Evolutionary conservation across 2,329 filamentous ascomycete genomes (phyloP), one percentile per base, ranked within the genome.

Genomic region (Aurifilum marmelostoma): DNA sequence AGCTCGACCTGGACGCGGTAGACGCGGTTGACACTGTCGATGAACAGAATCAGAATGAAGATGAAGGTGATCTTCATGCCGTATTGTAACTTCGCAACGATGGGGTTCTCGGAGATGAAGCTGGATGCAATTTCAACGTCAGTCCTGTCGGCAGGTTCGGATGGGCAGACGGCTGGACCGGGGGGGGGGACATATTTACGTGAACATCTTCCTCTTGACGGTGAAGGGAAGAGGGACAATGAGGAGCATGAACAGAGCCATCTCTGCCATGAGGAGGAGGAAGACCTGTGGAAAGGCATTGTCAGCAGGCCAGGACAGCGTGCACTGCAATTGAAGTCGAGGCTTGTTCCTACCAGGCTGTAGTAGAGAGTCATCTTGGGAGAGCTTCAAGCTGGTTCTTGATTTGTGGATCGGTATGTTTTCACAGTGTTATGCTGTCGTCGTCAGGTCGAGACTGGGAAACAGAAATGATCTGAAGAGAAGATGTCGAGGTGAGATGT

Each of bases 51-150:
- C 69, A 98, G 86, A 77, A 99, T 98, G 84, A 99, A 99, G 79
- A 99, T 95, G 79, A 99, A 99, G 2, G 94, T 97, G 69, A 99
- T 99, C 88, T 97, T 98, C 83, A 99, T 87, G 76, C 94, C 95
- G 84, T 99, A 97, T 85, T 98, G 95, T 73, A 98, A 80, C 80
- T 98, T 97, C 54, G 94, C 96, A 69, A 99, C 87, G 65, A 90
- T 71, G 0, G 86, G 91, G 78, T 91, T 97, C 78, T 95, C 93
- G 66, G 94, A 97, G 78, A 99, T 94, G 88, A 99, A 99, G 76
- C 91, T 93, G 72, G 67, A 63, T 7, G 29, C 11, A 16, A 6
- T 11, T n/a, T 3, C 16, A 34, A 9, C 18, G 56, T 50, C 41
- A 70, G 56, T 39, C 58, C 68, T 66, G 63, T 65, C 16, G 32